Evolutionary conservation across 768 basidiomycete genomes (phyloP).

Genomic region (Russula vinacea): DNA sequence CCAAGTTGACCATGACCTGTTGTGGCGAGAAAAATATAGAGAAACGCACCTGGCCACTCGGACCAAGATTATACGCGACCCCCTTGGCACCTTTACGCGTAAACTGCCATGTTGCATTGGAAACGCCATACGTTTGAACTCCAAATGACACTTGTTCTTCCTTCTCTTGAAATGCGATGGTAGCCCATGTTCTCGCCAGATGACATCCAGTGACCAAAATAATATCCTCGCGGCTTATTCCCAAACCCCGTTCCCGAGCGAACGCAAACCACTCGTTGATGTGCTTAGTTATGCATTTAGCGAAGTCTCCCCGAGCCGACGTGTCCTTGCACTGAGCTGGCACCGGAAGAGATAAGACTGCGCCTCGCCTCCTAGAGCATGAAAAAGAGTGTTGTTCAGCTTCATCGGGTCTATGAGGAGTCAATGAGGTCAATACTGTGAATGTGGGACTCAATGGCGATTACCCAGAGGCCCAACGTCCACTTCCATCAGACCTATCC

Average conservation of each 20-base stretch:
- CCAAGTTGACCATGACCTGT: not conserved
- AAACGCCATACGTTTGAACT: not conserved
- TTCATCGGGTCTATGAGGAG: not conserved
- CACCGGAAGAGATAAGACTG: slow-evolving; percentile 1
- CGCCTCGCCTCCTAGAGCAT: not conserved
- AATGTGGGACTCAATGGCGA: not conserved
- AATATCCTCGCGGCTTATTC: slow-evolving; percentile 6
- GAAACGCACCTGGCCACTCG: slow-evolving; percentile 3
- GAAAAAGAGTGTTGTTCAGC: not conserved
- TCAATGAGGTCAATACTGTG: not conserved
- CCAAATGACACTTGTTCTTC: not conserved
- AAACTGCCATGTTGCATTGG: not conserved
- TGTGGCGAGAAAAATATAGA: no score
- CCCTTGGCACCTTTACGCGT: not conserved
- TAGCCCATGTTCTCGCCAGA: slow-evolving; percentile 2
- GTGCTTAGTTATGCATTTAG: not conserved
- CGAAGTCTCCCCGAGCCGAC: not conserved
- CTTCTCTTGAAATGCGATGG: not conserved
- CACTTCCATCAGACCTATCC: not conserved
- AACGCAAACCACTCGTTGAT: slow-evolving; percentile 5
- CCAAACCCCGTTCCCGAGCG: not conserved
- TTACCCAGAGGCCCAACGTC: not conserved
- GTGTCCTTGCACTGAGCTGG: slow-evolving; percentile 4
- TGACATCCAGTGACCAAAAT: slow-evolving; percentile 7
- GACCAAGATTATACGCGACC: not conserved